Evolutionary conservation across 169 alveolate genomes (phyloP).

Genomic region (Cystoisospora suis): DNA sequence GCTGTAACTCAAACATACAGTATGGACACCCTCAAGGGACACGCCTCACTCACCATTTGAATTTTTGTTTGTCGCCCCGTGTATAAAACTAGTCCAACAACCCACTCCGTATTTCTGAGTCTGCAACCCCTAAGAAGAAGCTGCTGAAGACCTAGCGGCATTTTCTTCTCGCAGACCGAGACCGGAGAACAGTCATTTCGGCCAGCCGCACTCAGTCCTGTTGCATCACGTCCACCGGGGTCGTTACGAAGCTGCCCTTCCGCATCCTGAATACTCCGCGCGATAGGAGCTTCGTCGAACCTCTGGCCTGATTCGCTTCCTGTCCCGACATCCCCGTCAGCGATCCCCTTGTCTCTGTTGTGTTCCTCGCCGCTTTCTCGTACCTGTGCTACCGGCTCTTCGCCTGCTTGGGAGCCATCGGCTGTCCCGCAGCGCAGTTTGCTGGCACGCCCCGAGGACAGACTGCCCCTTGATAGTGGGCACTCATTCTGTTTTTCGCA

Average conservation of each 20-base stretch:
- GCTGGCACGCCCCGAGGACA: no score
- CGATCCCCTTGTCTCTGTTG: no score
- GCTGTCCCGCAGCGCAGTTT: background rate
- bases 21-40: no score
- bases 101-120: conserved; percentile 90
- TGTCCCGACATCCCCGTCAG: no score
- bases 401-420: background rate
- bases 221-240: background rate
- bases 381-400: background rate
- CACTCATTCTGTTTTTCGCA: no score
- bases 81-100: conserved; percentile 91
- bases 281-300: no score
- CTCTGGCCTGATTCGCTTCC: background rate
- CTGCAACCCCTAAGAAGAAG: conserved; percentile 90
- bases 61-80: conserved; percentile 95
- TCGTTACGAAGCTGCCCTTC: background rate
- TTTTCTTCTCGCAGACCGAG: background rate
- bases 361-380: background rate
- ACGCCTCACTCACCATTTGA: conserved; percentile 76
- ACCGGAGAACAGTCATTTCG: no score
- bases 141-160: conserved; percentile 53
- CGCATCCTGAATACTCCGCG: background rate
- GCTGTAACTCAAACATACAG: no score
- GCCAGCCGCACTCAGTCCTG: background rate
- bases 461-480: background rate